Percentiles rank a stretch among this genome's conserved stretches.
Conservation (phyloP, 345 rosid genomes). For the Boechera retrofracta region DNA sequence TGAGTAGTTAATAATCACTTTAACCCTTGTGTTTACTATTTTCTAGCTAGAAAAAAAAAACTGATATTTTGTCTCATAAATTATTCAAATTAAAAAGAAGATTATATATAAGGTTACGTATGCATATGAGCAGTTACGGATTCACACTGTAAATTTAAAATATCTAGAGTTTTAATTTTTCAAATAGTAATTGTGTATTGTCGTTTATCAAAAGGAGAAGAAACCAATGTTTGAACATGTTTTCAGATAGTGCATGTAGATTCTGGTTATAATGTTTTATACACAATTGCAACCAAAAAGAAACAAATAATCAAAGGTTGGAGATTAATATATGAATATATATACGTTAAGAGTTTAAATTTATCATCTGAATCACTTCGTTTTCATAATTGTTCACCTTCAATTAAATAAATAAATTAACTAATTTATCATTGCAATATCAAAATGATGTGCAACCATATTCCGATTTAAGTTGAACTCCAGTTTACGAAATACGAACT, state of each 20-base stretch:
- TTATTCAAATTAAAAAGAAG: neutral
- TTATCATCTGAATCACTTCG: neutral
- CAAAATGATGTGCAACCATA: neutral
- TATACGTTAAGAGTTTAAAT: neutral
- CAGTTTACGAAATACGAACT: no score
- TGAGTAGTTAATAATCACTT: conserved; percentile 10
- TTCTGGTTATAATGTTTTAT: neutral
- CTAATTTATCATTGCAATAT: no score
- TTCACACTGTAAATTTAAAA: neutral
- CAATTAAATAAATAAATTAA: no score
- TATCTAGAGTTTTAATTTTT: neutral
- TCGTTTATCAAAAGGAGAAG: neutral
- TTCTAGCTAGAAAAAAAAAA: neutral
- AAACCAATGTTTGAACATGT: neutral
- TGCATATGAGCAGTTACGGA: neutral
- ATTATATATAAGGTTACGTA: neutral
- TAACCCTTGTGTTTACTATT: conserved; percentile 22
- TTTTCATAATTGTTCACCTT: no score
- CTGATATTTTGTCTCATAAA: conserved; percentile 29
- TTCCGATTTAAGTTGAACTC: no score
- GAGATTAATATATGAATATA: neutral
- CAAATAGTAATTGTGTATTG: neutral
- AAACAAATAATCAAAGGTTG: neutral
- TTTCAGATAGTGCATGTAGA: neutral
- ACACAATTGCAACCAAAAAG: neutral